Base-by-base conservation (phyloP, 2,329 filamentous ascomycete species). In the Scolecobasidium constrictum region DNA sequence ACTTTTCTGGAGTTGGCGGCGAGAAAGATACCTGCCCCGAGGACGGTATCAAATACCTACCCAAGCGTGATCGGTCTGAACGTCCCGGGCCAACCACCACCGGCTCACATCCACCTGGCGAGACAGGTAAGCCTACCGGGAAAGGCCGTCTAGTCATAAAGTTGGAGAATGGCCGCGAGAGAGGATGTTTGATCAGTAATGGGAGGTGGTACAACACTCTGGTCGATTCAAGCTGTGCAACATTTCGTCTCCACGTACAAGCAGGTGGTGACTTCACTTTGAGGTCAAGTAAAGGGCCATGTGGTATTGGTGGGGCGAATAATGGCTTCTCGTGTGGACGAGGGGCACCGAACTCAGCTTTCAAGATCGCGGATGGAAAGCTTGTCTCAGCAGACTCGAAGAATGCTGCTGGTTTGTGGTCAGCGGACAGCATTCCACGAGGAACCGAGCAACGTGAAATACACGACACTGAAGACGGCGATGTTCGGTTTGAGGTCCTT, bases 131-230 rank as follows among this genome's bases (percentile, higher is more conserved):
- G 0, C 65, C 73, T 53, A 60, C 63, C n/a, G 78, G 78, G 1
- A 69, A 63, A 23, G 81, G 81, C 1, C 73, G 71, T 49, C 56
- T 84, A 33, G 71, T 78, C 42, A 76, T 81, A 3, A 54, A 17
- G 19, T 22, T 68, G 19, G 63, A 66, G 4, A 57, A 62, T n/a
- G 69, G 72, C 3, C 55, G 53, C 13, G 55, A 63, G 38, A 68
- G 65, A 6, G 81, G 81, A 12, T 85, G 79, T 50, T 68, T 85
- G 45, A 85, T 84, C 54, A 71, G 72, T 43, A 66, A 61, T 7
- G 81, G 81, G 0, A 75, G 71, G 0, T 86, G 81, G 81, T 85
- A 81, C 54, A 69, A 70, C 0, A 70, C 67, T 2, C 78, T 42
- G 6, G 23, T 31, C 11, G 40, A 33, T 16, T 35, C 79, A 2